Evolutionary conservation across 176 grass and related monocot genomes (phyloP), one percentile per base, ranked within the genome.

Genomic region (Panicum miliaceum): DNA sequence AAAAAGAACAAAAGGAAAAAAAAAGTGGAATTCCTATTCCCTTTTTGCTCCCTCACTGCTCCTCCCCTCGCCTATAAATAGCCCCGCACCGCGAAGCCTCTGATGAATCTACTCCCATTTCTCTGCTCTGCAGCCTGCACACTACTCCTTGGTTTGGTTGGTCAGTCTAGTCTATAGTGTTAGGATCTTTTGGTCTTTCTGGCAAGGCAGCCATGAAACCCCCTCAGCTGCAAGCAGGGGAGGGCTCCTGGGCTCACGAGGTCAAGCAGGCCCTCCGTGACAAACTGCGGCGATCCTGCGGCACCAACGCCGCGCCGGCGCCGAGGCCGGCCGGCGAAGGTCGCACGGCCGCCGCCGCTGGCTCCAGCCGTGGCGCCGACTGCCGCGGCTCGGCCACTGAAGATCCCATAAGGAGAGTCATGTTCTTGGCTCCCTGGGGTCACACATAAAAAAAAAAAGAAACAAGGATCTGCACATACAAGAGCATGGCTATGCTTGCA

Each of bases 361-460:
- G 40, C 42, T 56, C 84, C 19, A 84, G 86, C 83, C 85, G 79
- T 37, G 93, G 90, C n/a, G 71, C 68, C 29, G 90, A 88, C 75
- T 81, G 93, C 82, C 87, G 93, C 58, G 63, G 84, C 80, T 75
- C 79, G 25, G 69, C 80, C 23, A 71, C 78, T 0, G 92, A 94
- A 71, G 94, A 97, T 67, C 94, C 94, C 34, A 97, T 97, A 65
- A 84, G 94, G 84, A 94, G 94, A 92, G 89, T 97, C 72, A 94
- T 97, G 85, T 97, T 97, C 92, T 92, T 97, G 89, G 94, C 92
- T 64, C 94, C 92, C 73, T 97, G 92, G 94, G 89, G 94, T 47
- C 94, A 97, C 75, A 97, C 94, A 37, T 97, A 91, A 88, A 88
- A 88, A 91, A 88, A 88, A 88, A 82, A 29, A 76, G 34, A 79